Evolutionary conservation across 75 land plant species (phyloP), one percentile per base, ranked within the genome.

Genomic region (Pinus taeda): DNA sequence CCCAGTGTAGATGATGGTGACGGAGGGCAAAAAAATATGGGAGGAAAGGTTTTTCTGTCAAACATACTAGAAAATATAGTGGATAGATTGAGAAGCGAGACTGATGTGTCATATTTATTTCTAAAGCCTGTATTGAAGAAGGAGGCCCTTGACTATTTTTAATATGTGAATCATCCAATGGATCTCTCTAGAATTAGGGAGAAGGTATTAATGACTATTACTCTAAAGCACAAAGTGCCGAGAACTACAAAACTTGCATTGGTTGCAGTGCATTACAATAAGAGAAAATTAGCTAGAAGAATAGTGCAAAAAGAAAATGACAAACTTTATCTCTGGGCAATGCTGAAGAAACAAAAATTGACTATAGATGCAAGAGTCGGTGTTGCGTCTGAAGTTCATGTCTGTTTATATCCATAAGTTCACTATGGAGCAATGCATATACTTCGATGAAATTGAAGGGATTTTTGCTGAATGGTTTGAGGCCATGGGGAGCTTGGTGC

Each of bases 141-240:
- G 74, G 98, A 97, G 58, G 98, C 99, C 36, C 98, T 98, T 4
- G 98, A 97, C 71, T 97, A 97, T 80, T 81, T 81, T 20, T 79
- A 89, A 39, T 80, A 85, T 22, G 80, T 97, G 13, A 59, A 75
- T 17, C 76, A 77, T 24, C 99, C 99, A 2, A 97, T 97, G 99
- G 99, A 97, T 75, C 88, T 97, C 18, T 85, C 94, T 18, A 91
- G 88, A 12, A 97, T 97, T 61, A 88, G 79, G 57, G 94, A 93
- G 36, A 89, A 89, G 74, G 94, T 88, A 26, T 70, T 96, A 59
- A 83, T 81, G n/a, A 75, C 74, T 77, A 90, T 89, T 58, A 92
- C 95, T 55, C n/a, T 39, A 37, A 94, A 92, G 79, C 84, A 86
- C 74, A 81, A 80, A 71, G 74, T 96, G 77, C 90, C 93, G 15